Evolutionary conservation across 805 yeast species (phyloP).

Genomic region (Suhomyces sp.): DNA sequence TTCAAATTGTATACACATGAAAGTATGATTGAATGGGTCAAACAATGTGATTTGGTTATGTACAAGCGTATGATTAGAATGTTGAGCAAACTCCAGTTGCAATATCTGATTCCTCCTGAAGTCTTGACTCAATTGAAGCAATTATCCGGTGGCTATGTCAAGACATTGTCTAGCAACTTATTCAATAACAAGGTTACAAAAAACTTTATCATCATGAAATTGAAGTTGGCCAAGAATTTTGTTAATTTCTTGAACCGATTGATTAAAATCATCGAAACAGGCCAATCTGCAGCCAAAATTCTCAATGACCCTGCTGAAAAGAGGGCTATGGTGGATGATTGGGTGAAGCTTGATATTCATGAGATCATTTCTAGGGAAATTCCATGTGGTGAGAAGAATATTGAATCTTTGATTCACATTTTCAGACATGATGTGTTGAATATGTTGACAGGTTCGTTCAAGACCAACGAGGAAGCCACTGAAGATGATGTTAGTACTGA

Average conservation of each 20-base stretch:
- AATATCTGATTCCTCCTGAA: constrained; percentile 50
- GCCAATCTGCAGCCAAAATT: constrained; percentile 48
- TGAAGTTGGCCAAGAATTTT: constrained; percentile 54
- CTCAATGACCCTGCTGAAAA: constrained; percentile 44
- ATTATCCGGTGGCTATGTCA: constrained; percentile 50
- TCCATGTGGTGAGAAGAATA: constrained; percentile 44
- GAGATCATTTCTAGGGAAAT: constrained; percentile 49
- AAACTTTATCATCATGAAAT: constrained; percentile 50
- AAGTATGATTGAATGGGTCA: constrained; percentile 58
- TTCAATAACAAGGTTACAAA: constrained; percentile 45
- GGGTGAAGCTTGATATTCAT: constrained; percentile 52
- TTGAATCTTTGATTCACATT: constrained; percentile 30
- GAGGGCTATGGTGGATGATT: constrained; percentile 54
- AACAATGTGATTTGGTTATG: constrained; percentile 62
- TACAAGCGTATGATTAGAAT: constrained; percentile 55
- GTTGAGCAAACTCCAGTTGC: constrained; percentile 61
- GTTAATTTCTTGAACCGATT: constrained; percentile 53
- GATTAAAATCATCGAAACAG: constrained; percentile 53
- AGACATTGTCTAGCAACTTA: constrained; percentile 41
- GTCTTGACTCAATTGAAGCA: constrained; percentile 55
- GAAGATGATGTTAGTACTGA: background rate
- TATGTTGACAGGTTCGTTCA: constrained; percentile 9
- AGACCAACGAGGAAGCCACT: background rate
- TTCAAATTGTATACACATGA: constrained; percentile 55
- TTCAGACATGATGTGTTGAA: constrained; percentile 28